Conservation (phyloP, 768 basidiomycete genomes). For the Mycena filopes region DNA sequence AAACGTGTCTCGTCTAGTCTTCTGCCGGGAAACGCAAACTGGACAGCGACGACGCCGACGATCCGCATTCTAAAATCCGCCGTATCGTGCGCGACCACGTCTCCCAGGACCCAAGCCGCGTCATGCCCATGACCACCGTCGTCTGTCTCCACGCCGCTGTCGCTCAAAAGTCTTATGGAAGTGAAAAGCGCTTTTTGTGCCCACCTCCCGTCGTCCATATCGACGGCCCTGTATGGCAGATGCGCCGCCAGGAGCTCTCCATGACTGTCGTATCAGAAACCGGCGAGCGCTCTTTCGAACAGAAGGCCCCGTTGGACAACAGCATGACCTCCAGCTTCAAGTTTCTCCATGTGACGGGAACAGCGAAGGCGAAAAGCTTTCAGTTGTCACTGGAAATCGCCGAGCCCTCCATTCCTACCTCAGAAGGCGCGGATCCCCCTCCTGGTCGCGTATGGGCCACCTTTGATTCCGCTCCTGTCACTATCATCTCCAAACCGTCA, state of each 20-base stretch:
- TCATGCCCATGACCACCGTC: constrained; percentile 91
- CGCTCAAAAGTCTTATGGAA: constrained; percentile 96
- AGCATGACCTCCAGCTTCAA: constrained; percentile 92
- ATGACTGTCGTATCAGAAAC: constrained; percentile 89
- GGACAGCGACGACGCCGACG: constrained; percentile 71
- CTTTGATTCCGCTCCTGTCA: constrained; percentile 91
- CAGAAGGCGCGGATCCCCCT: constrained; percentile 57
- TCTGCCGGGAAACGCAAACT: constrained; percentile 80
- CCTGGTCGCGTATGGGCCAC: constrained; percentile 87
- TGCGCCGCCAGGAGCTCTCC: constrained; percentile 81
- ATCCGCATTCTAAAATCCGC: constrained; percentile 81
- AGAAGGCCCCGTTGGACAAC: constrained; percentile 84
- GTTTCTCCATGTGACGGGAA: constrained; percentile 88
- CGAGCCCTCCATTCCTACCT: constrained; percentile 68
- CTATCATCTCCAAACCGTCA: constrained; percentile 96
- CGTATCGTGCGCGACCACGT: constrained; percentile 87
- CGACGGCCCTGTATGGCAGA: constrained; percentile 87
- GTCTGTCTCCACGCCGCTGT: constrained; percentile 92
- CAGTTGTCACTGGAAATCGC: constrained; percentile 87
- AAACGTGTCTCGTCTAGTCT: constrained; percentile 38
- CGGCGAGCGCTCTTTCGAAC: constrained; percentile 86
- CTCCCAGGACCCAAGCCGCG: constrained; percentile 76
- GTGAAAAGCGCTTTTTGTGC: constrained; percentile 93
- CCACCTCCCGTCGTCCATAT: constrained; percentile 95
- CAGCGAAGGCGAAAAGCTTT: constrained; percentile 91